These are phyloP conservation scores for Tillandsia leiboldiana DNA, from an alignment of 176 grass and related monocot genomes.

Conservation along the genomic window DNA sequence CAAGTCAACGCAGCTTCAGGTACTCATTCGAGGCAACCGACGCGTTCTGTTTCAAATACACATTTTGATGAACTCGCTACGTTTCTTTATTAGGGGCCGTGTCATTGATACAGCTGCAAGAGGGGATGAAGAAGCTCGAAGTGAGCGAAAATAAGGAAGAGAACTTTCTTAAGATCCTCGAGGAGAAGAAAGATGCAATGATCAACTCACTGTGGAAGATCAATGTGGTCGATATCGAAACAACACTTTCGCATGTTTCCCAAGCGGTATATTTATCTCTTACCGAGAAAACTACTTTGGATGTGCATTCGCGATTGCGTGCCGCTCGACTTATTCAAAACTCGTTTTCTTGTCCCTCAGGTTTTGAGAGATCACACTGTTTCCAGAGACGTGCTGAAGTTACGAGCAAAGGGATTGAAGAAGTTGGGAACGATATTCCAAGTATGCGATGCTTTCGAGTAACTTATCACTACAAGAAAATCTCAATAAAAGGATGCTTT, in stretches of 20 bases:
- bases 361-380: slow-evolving; percentile 66
- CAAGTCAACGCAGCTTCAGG: slow-evolving; percentile 97
- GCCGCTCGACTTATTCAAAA: no score
- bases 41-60: neutral
- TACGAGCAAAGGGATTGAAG: slow-evolving; percentile 65
- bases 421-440: slow-evolving; percentile 90
- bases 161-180: slow-evolving; percentile 36
- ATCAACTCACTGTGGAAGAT: slow-evolving; percentile 95
- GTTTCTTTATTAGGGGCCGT: slow-evolving; percentile 49
- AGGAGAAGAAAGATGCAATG: slow-evolving; percentile 88
- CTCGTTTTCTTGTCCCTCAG: slow-evolving; percentile 22
- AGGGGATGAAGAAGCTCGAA: slow-evolving; percentile 69
- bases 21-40: slow-evolving; percentile 10
- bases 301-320: no score
- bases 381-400: slow-evolving; percentile 56
- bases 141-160: slow-evolving; percentile 57
- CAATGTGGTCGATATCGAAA: slow-evolving; percentile 87
- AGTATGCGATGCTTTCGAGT: slow-evolving; percentile 38
- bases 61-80: neutral
- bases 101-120: slow-evolving; percentile 76
- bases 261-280: slow-evolving; percentile 43
- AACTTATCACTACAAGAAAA: neutral
- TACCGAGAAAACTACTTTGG: no score
- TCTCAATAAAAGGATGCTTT: no score
- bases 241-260: slow-evolving; percentile 66